Evolutionary conservation across 2,329 filamentous ascomycete genomes (phyloP).

Genomic region (Hirsutella thompsonii): DNA sequence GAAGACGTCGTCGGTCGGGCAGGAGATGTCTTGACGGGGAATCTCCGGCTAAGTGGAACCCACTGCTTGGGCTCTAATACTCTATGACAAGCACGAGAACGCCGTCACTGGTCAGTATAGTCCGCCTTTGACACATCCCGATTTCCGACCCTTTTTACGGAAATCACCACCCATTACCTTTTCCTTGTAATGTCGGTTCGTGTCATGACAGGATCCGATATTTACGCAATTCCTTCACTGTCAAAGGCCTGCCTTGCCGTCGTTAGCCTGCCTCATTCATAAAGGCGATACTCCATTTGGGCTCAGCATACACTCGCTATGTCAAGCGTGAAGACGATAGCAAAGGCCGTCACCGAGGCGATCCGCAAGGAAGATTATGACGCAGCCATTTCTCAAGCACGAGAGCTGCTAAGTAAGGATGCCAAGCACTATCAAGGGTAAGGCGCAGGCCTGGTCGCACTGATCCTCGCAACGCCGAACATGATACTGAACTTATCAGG

Average conservation of each 20-base stretch:
- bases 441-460: constrained; percentile 12
- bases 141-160: no score
- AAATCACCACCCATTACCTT: no score
- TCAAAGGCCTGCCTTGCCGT: no score
- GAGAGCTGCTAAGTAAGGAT: constrained; percentile 58
- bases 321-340: constrained; percentile 52
- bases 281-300: neutral
- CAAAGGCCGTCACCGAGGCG: constrained; percentile 71
- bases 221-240: no score
- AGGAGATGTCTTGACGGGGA: neutral
- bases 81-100: no score
- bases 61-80: neutral
- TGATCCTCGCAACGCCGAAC: no score
- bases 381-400: constrained; percentile 57
- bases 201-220: no score
- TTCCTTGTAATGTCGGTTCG: no score
- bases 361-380: constrained; percentile 71
- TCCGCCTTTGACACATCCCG: no score
- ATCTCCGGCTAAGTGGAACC: neutral
- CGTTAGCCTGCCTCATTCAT: no score
- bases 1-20: no score
- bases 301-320: constrained; percentile 17
- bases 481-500: constrained; percentile 24
- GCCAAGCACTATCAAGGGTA: constrained; percentile 72
- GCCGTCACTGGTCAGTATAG: no score